Percentiles rank a stretch among this genome's conserved stretches.
phyloP scores from a whole-genome alignment of 495 filamentous ascomycete species.

The Penicillium arizonense region DNA sequence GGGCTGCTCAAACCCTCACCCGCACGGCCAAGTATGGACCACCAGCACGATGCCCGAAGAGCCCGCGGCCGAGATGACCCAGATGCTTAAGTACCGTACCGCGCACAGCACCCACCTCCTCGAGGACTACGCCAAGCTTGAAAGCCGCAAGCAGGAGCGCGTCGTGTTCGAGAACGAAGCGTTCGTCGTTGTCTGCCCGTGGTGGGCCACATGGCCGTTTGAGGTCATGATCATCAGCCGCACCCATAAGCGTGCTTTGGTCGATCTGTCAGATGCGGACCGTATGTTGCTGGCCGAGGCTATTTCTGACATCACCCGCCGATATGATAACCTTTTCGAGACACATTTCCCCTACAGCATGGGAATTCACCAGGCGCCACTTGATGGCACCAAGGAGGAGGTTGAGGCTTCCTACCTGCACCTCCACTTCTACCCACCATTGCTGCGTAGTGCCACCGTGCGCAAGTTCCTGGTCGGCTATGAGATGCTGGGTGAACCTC shows the following conservation, averaged over 20 bases:
- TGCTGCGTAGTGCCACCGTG: constrained; percentile 89
- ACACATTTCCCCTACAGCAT: constrained; percentile 94
- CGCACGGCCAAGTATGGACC: constrained; percentile 95
- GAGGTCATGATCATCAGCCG: constrained; percentile 90
- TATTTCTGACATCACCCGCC: constrained; percentile 78
- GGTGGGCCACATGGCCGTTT: constrained; percentile 98
- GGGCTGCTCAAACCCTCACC: constrained; percentile 98
- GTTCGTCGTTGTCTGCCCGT: constrained; percentile 86
- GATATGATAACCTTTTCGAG: constrained; percentile 97
- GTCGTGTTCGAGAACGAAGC: constrained; percentile 80
- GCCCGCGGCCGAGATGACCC: constrained; percentile 69
- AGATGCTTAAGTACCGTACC: constrained; percentile 78
- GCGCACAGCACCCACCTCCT: constrained; percentile 64
- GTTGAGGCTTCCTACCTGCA: constrained; percentile 86
- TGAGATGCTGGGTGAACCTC: constrained; percentile 92
- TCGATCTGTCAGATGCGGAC: constrained; percentile 73
- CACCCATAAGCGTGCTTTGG: constrained; percentile 73
- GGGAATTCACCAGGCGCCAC: constrained; percentile 92
- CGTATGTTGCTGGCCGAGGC: constrained; percentile 71
- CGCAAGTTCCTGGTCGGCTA: constrained; percentile 91
- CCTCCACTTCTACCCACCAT: constrained; percentile 94
- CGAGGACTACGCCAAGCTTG: constrained; percentile 81
- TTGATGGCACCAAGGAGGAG: constrained; percentile 82
- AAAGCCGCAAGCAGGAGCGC: constrained; percentile 77
- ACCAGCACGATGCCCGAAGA: constrained; percentile 89